Evolutionary conservation across 2,329 filamentous ascomycete species (phyloP), one percentile per base, ranked within the genome.

Genomic region (Cladosporium sp.): DNA sequence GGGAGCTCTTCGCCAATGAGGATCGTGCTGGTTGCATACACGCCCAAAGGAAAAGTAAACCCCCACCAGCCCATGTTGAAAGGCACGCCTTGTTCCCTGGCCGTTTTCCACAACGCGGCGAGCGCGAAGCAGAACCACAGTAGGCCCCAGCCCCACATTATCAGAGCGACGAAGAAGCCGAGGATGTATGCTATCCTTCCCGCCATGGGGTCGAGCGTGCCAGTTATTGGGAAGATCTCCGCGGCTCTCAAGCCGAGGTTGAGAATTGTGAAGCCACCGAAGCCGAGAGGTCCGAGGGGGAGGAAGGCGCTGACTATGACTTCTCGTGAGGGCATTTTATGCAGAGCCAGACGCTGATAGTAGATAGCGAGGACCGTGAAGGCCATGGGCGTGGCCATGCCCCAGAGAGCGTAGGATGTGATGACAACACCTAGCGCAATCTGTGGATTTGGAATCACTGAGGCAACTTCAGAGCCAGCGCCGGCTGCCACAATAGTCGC

Each of bases 221-320:
- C 41, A 4, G 58, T 63, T 22, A 37, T 14, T 19, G 72, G 69
- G 49, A 79, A 72, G 8, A 78, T 58, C 9, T 57, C 58, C 31
- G 67, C 65, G 9, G 72, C 70, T 2, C 75, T 70, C 32, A 70
- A 72, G 0, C 73, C 74, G 14, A 80, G 70, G 38, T 75, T 70
- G 54, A 79, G 71, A 28, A 85, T 79, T 0, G 73, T 78, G 62
- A 79, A 87, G 1, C 81, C 82, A 11, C 83, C 84, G 64, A 85
- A 82, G 0, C 84, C 84, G 0, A 87, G 68, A 0, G 84, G 83
- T 0, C 85, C 84, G 0, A 87, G 72, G 1, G 85, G 85, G 0
- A 88, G 70, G 59, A 88, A 85, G 6, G 82, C 79, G 4, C 80
- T 84, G 10, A 87, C 83, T 43, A 87, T 83, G 52, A 83, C 79